Percentiles rank a stretch among this genome's conserved stretches.
phyloP scores from a whole-genome alignment of 192 early-diverging fungal genomes.

The Geranomyces variabilis region DNA sequence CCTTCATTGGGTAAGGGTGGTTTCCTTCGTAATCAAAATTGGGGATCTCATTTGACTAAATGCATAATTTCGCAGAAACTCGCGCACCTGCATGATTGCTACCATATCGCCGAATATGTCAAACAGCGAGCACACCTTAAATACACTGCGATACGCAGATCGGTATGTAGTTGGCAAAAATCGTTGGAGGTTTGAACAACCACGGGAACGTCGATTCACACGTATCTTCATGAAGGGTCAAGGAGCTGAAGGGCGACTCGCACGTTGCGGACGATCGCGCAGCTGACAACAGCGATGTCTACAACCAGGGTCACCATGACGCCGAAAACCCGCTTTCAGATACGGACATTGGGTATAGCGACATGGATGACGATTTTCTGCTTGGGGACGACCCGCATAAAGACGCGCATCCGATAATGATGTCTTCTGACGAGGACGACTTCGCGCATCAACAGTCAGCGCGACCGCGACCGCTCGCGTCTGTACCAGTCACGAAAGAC shows the following conservation, averaged over 20 bases:
- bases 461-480: background rate
- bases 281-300: constrained; percentile 14
- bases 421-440: constrained; percentile 22
- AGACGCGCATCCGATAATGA: constrained; percentile 18
- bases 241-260: constrained; percentile 58
- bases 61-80: constrained; percentile 60
- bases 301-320: constrained; percentile 2
- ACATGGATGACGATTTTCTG: constrained; percentile 53
- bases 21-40: background rate
- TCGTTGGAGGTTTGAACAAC: too few species aligned
- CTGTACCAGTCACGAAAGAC: background rate
- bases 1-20: constrained; percentile 80
- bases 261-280: constrained; percentile 39
- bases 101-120: constrained; percentile 94
- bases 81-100: constrained; percentile 98
- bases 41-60: background rate
- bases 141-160: constrained; percentile 96
- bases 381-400: constrained; percentile 44
- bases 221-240: constrained; percentile 44
- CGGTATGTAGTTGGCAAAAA: constrained; percentile 47
- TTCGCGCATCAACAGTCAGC: constrained; percentile 15
- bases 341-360: constrained; percentile 12
- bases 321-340: background rate
- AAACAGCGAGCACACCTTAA: constrained; percentile 95
- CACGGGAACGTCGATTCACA: too few species aligned